Conservation (phyloP, 768 basidiomycete genomes). For the Auricularia cornea region DNA sequence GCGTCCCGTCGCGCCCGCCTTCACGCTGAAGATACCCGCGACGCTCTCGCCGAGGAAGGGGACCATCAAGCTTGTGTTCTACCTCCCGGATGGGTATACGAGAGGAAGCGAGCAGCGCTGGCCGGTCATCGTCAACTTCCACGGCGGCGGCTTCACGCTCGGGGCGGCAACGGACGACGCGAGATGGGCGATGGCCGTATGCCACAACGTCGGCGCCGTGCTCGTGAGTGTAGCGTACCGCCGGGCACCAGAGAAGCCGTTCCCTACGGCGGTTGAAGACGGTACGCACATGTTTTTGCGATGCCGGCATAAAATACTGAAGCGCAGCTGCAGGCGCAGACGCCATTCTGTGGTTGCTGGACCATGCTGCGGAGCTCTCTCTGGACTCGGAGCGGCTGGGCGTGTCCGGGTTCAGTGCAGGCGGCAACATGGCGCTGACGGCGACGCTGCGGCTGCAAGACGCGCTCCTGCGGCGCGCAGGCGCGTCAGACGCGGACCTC, state of each 20-base stretch:
- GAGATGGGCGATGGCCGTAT: conserved; percentile 8
- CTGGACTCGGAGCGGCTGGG: conserved; percentile 12
- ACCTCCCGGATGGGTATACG: conserved; percentile 3
- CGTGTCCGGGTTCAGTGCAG: conserved; percentile 17
- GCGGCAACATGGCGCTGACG: conserved; percentile 15
- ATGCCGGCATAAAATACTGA: not conserved
- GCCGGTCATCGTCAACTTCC: conserved; percentile 7
- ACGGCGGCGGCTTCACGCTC: conserved; percentile 12
- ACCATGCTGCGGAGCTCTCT: conserved; percentile 9
- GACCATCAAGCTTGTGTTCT: conserved; percentile 6
- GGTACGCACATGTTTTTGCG: conserved; percentile 2
- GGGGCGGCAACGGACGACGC: conserved; percentile 14
- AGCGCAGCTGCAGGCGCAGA: conserved; percentile 3
- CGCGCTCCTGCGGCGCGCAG: conserved; percentile 5
- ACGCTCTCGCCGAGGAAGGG: conserved; percentile 2
- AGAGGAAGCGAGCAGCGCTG: not conserved
- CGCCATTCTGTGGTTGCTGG: conserved; percentile 10
- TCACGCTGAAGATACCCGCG: conserved; percentile 1
- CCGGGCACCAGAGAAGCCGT: conserved; percentile 14
- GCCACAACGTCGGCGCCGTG: conserved; percentile 8
- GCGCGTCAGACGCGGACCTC: not conserved
- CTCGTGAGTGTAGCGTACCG: conserved; percentile 17
- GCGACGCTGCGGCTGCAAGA: conserved; percentile 9
- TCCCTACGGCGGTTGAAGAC: conserved; percentile 18
- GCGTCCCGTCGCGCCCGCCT: not conserved